Base-by-base conservation (phyloP, 2,329 filamentous ascomycete species). In the Penicillium sp. region DNA sequence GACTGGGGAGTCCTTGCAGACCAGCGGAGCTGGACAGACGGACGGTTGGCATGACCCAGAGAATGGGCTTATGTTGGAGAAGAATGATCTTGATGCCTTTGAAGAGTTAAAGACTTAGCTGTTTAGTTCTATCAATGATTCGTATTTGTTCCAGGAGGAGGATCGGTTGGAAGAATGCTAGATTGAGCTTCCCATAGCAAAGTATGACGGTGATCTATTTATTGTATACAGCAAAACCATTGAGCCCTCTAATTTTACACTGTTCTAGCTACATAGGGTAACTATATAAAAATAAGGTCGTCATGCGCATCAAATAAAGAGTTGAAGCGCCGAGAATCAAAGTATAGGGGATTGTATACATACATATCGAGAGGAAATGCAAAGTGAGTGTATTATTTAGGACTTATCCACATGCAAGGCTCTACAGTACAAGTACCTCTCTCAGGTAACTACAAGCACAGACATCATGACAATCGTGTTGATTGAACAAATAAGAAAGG, bases 391-490 rank as follows among this genome's bases (percentile, higher is more conserved):
- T n/a, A 17, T 38, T n/a, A 9, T 38, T 4, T 4, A 19, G 17
- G 9, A 10, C 35, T 10, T 19, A 6, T 38, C 35, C 17, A 38
- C n/a, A 12, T 21, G n/a, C 27, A 17, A 33, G 6, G 21, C 17
- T 23, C 15, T 48, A 48, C 45, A 47, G 21, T 47, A 12, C 23
- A 33, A 12, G 1, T n/a, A 35, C 2, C 13, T n/a, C 13, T 23
- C 5, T 25, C 15, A 36, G 25, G 31, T 29, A 35, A 48, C 21
- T 48, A 71, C 64, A 62, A 65, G 67, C 66, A 68, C 63, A 70
- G 70, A 66, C 72, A 71, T 72, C 70, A 68, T 71, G 58, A 62
- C 67, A 69, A 67, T 67, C 70, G 64, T 65, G 61, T 61, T 61
- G 66, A 61, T 62, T 62, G 64, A 62, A 55, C 49, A 52, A 59